Evolutionary conservation across 2,329 filamentous ascomycete species (phyloP).

Genomic region (Ciborinia camelliae): DNA sequence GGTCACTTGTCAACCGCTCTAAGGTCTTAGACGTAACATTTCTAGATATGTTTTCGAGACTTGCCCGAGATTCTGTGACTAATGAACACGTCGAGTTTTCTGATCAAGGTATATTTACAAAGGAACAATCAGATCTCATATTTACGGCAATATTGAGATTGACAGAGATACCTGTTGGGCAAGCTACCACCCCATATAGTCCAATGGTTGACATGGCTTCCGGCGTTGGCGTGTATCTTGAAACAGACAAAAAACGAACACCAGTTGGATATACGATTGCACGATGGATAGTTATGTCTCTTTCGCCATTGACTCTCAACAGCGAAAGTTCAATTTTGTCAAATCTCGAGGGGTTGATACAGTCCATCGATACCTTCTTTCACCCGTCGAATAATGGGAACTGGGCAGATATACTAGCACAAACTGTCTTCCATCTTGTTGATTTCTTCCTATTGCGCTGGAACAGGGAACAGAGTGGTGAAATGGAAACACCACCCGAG

Average conservation of each 20-base stretch:
- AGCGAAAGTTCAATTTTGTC: constrained; percentile 76
- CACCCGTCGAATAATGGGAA: constrained; percentile 92
- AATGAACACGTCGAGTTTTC: constrained; percentile 75
- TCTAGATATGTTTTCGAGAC: constrained; percentile 82
- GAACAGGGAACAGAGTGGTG: constrained; percentile 91
- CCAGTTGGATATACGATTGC: constrained; percentile 90
- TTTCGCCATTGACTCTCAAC: constrained; percentile 79
- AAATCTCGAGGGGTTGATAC: constrained; percentile 84
- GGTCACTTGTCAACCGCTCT: constrained; percentile 89
- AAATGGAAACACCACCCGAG: constrained; percentile 80
- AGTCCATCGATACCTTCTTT: constrained; percentile 97
- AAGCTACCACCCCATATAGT: constrained; percentile 90
- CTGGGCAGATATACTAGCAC: constrained; percentile 87
- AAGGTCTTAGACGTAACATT: constrained; percentile 83
- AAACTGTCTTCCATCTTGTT: constrained; percentile 86
- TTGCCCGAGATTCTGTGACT: constrained; percentile 78
- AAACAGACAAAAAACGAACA: constrained; percentile 91
- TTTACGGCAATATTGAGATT: constrained; percentile 88
- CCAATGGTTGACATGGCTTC: constrained; percentile 73
- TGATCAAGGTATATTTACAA: constrained; percentile 85
- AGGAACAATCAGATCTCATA: constrained; percentile 85
- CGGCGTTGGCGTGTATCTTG: constrained; percentile 80
- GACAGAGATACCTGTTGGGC: constrained; percentile 93
- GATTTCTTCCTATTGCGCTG: constrained; percentile 97
- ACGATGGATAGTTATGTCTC: constrained; percentile 85